Conservation (phyloP, 2,329 filamentous ascomycete species). For the Karstenula rhodostoma region DNA sequence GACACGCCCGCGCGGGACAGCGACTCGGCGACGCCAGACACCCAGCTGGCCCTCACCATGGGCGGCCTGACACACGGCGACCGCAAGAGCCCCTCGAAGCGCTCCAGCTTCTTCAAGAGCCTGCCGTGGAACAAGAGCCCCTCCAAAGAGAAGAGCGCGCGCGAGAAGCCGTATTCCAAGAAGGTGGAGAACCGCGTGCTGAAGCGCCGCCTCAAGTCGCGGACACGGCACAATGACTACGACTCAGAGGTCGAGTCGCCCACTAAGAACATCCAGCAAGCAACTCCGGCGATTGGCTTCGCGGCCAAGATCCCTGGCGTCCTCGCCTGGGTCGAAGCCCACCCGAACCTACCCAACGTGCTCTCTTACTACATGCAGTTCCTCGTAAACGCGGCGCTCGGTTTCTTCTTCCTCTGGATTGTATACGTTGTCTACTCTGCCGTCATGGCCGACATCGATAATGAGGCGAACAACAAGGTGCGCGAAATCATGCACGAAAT, state of each 20-base stretch:
- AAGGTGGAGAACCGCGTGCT: constrained; percentile 51
- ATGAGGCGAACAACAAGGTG: constrained; percentile 74
- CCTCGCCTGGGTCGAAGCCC: constrained; percentile 69
- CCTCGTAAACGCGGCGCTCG: constrained; percentile 70
- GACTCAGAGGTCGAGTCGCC: constrained; percentile 35
- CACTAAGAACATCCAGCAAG: constrained; percentile 11
- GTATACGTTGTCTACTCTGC: constrained; percentile 74
- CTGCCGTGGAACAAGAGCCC: constrained; percentile 47
- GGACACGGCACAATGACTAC: constrained; percentile 28
- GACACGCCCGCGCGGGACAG: constrained; percentile 53
- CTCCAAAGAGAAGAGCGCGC: constrained; percentile 48
- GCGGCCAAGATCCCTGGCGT: constrained; percentile 55
- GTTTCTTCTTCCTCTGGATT: constrained; percentile 67
- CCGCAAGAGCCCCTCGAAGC: constrained; percentile 40
- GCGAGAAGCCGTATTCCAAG: constrained; percentile 44
- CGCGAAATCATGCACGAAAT: constrained; percentile 76
- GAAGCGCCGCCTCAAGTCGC: constrained; percentile 45
- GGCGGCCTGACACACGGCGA: constrained; percentile 34
- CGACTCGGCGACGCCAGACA: constrained; percentile 54
- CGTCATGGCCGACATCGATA: constrained; percentile 76
- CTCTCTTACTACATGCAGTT: constrained; percentile 73
- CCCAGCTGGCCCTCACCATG: constrained; percentile 41
- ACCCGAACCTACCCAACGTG: constrained; percentile 71
- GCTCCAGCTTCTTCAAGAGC: constrained; percentile 43
- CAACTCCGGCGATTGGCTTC: constrained; percentile 25